Conservation (phyloP, 768 basidiomycete species). For the Auricularia heimuer region DNA sequence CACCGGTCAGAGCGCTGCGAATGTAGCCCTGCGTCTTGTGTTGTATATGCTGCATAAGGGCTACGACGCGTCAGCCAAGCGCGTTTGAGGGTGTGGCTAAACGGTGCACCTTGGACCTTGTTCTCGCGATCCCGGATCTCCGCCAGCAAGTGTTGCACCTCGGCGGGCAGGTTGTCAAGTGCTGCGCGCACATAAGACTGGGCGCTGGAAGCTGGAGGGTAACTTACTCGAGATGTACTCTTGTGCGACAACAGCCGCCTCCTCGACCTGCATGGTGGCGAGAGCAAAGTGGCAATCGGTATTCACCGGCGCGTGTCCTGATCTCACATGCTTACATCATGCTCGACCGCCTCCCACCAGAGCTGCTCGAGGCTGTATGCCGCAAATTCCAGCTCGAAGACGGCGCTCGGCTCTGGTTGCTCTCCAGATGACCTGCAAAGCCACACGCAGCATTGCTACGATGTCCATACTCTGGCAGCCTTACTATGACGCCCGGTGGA, state of each 20-base stretch:
- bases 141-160: conserved; percentile 37
- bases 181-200: conserved; percentile 18
- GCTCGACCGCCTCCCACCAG: not conserved
- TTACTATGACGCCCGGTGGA: conserved; percentile 43
- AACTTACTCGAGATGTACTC: conserved; percentile 40
- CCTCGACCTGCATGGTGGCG: conserved; percentile 21
- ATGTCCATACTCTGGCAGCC: conserved; percentile 37
- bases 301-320: not conserved
- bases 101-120: conserved; percentile 29
- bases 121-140: conserved; percentile 38
- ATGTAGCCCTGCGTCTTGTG: conserved; percentile 35
- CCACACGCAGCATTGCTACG: not conserved
- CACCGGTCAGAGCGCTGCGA: conserved; percentile 26
- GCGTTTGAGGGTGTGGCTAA: not conserved
- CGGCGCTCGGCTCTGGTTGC: not conserved
- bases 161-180: conserved; percentile 40
- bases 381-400: not conserved
- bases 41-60: conserved; percentile 28
- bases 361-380: not conserved
- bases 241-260: conserved; percentile 38
- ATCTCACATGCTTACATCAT: not conserved
- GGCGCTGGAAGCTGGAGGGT: not conserved
- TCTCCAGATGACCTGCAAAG: not conserved
- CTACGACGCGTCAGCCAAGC: not conserved
- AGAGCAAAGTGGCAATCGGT: not conserved